These are phyloP conservation scores for Tetrastigma voinierianum DNA, from an alignment of 164 flowering plant genomes.

Conservation along the genomic window DNA sequence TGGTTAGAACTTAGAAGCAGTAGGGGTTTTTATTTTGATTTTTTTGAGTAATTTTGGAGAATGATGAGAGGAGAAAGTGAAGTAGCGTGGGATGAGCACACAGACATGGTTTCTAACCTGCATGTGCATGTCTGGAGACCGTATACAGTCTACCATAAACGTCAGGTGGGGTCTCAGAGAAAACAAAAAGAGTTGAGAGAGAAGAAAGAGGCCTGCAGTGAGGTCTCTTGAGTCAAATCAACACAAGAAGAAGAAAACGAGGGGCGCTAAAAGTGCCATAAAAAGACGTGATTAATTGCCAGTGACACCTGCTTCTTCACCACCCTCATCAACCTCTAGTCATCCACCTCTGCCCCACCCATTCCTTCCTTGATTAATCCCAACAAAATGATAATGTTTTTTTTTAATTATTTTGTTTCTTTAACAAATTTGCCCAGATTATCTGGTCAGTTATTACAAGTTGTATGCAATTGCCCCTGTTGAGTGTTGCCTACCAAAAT, in stretches of 20 bases:
- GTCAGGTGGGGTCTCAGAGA: neutral
- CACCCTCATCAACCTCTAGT: neutral
- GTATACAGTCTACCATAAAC: neutral
- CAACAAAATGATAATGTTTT: too few relatives aligned
- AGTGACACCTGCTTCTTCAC: neutral
- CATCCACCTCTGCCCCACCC: neutral
- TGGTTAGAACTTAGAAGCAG: too few relatives aligned
- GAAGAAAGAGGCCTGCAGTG: neutral
- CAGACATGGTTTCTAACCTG: too few relatives aligned
- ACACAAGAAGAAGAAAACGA: slow-evolving; percentile 4
- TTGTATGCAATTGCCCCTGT: too few relatives aligned
- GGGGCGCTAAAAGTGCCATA: neutral
- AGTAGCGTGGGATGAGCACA: too few relatives aligned
- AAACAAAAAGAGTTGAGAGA: neutral
- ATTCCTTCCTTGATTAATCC: neutral
- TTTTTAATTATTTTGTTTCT: too few relatives aligned
- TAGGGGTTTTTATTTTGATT: too few relatives aligned
- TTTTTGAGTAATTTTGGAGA: too few relatives aligned
- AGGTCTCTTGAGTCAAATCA: neutral
- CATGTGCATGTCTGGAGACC: neutral
- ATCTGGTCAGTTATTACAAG: too few relatives aligned
- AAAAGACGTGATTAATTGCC: neutral
- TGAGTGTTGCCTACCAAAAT: too few relatives aligned
- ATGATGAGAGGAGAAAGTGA: too few relatives aligned
- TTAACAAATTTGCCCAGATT: too few relatives aligned